phyloP scores from a whole-genome alignment of 2,329 filamentous ascomycete genomes.

The Microascus cirrosus region DNA sequence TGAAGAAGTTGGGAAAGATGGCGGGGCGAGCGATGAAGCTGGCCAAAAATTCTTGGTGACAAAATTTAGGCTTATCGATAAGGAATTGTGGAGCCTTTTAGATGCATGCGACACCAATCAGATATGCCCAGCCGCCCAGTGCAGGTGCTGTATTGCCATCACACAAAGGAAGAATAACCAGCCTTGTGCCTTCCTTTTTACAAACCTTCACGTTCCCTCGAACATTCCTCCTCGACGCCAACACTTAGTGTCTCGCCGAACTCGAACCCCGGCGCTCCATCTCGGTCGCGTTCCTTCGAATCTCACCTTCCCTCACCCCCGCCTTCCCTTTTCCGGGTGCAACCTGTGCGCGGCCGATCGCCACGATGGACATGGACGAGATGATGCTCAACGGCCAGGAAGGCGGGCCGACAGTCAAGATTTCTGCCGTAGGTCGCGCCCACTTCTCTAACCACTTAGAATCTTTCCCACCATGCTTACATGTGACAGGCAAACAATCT shows the following conservation, averaged over 20 bases:
- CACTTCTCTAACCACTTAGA: background rate
- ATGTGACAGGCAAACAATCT: constrained; percentile 57
- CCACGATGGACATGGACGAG: constrained; percentile 45
- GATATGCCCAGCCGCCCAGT: background rate
- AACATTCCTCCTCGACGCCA: background rate
- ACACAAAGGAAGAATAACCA: background rate
- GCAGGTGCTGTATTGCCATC: background rate
- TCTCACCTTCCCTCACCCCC: background rate
- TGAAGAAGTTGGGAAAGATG: background rate
- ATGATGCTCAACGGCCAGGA: constrained; percentile 49
- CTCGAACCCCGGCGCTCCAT: background rate
- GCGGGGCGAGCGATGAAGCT: background rate
- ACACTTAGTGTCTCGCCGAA: background rate
- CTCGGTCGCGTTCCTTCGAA: background rate
- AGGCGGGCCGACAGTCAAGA: constrained; percentile 46
- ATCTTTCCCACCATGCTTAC: background rate
- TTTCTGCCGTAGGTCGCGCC: constrained; percentile 38
- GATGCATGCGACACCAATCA: background rate
- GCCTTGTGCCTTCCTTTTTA: background rate
- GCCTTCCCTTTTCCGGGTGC: background rate
- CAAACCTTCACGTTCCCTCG: background rate
- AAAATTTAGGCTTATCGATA: constrained; percentile 5
- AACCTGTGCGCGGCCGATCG: background rate
- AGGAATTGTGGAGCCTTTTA: background rate
- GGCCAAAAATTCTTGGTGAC: constrained; percentile 3